These are phyloP conservation scores for Starmera quercuum DNA, from an alignment of 805 yeast genomes.

Conservation along the genomic window DNA sequence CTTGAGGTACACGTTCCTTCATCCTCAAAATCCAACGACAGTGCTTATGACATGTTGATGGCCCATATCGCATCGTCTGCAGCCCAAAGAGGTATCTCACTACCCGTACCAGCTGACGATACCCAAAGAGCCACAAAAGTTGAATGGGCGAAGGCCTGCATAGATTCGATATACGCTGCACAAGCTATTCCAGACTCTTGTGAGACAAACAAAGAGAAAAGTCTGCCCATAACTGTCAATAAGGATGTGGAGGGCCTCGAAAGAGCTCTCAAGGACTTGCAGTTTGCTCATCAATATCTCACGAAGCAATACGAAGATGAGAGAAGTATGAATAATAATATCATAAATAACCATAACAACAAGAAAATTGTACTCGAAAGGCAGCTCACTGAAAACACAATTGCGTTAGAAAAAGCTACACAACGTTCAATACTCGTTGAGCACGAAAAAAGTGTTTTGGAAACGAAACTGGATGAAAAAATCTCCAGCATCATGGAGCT, in stretches of 20 bases:
- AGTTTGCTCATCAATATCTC: constrained; percentile 63
- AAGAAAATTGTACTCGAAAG: constrained; percentile 45
- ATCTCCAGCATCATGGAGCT: constrained; percentile 35
- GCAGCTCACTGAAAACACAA: constrained; percentile 33
- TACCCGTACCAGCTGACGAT: constrained; percentile 13
- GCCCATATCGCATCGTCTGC: constrained; percentile 19
- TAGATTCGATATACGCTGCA: constrained; percentile 9
- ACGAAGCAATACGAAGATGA: constrained; percentile 64
- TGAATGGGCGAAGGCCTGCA: constrained; percentile 19
- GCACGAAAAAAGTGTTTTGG: constrained; percentile 26
- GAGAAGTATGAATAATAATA: constrained; percentile 43
- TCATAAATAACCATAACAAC: constrained; percentile 45
- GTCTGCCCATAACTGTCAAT: background rate
- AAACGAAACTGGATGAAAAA: constrained; percentile 22
- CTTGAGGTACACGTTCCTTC: constrained; percentile 2
- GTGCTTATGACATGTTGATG: constrained; percentile 14
- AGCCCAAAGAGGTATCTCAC: constrained; percentile 14
- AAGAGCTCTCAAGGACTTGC: constrained; percentile 60
- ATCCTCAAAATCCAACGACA: constrained; percentile 3
- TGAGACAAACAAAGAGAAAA: background rate
- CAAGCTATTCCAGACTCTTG: background rate
- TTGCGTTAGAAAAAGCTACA: constrained; percentile 28
- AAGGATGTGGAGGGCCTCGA: constrained; percentile 25
- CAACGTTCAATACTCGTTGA: constrained; percentile 27
- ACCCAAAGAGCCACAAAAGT: constrained; percentile 6